Evolutionary conservation across 2,329 filamentous ascomycete genomes (phyloP).

Genomic region (Mycosphaerella sp.): DNA sequence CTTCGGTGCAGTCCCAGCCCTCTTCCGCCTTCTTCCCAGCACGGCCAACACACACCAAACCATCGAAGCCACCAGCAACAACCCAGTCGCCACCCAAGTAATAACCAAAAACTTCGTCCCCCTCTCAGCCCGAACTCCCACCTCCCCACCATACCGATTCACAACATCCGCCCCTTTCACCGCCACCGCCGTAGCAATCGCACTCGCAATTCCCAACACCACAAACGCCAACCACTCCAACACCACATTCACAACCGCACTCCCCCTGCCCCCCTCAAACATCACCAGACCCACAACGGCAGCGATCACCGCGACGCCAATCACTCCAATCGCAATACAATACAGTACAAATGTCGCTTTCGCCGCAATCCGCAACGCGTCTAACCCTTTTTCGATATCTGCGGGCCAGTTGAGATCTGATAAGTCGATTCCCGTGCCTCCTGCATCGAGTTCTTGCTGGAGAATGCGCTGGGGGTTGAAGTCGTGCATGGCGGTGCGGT

Average conservation of each 20-base stretch:
- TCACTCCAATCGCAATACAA: slow-evolving; percentile 50
- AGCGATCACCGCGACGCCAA: slow-evolving; percentile 47
- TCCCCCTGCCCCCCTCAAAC: slow-evolving; percentile 41
- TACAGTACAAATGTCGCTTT: slow-evolving; percentile 55
- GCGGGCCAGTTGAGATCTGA: slow-evolving; percentile 52
- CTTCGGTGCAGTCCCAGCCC: neutral
- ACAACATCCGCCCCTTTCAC: slow-evolving; percentile 49
- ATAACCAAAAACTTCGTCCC: slow-evolving; percentile 53
- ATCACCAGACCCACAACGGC: slow-evolving; percentile 40
- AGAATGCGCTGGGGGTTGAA: slow-evolving; percentile 52
- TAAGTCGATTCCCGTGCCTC: slow-evolving; percentile 43
- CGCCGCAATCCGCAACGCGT: slow-evolving; percentile 45
- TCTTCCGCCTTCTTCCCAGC: neutral
- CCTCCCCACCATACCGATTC: slow-evolving; percentile 47
- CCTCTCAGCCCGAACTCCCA: slow-evolving; percentile 46
- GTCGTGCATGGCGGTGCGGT: slow-evolving; percentile 48
- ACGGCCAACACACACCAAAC: neutral
- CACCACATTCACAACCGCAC: slow-evolving; percentile 47
- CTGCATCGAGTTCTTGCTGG: slow-evolving; percentile 43
- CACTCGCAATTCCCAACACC: slow-evolving; percentile 64
- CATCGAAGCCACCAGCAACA: neutral
- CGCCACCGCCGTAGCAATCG: slow-evolving; percentile 61
- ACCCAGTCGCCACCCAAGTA: slow-evolving; percentile 52
- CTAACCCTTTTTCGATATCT: slow-evolving; percentile 50
- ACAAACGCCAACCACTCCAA: slow-evolving; percentile 49